Evolutionary conservation across 2,329 filamentous ascomycete species (phyloP).

Genomic region (Colletotrichum zoysiae): DNA sequence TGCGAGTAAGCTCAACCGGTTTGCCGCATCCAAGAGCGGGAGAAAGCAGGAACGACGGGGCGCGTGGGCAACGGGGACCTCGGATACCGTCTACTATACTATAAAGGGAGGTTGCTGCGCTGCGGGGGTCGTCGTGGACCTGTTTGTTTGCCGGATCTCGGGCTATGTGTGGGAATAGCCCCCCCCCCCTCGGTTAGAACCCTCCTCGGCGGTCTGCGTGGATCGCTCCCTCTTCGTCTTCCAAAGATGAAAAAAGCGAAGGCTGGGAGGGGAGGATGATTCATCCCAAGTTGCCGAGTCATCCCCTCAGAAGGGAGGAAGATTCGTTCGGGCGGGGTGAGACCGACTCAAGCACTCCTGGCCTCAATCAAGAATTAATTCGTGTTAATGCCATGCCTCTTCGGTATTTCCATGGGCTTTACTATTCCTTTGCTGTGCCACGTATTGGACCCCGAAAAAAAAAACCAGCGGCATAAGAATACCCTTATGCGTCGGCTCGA

Average conservation of each 20-base stretch:
- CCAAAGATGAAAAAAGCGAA: not conserved
- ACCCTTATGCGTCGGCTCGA: constrained; percentile 16
- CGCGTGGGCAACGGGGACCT: not conserved
- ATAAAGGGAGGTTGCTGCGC: not conserved
- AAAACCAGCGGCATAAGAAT: constrained; percentile 7
- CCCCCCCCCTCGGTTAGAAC: not conserved
- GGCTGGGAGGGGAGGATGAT: constrained; percentile 5
- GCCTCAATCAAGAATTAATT: constrained; percentile 18
- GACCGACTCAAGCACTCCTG: constrained; percentile 28
- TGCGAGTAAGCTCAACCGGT: constrained; percentile 12
- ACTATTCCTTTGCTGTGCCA: constrained; percentile 30
- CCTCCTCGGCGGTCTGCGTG: not conserved
- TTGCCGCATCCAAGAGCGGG: constrained; percentile 20
- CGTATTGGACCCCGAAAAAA: constrained; percentile 32
- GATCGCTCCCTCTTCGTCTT: constrained; percentile 4
- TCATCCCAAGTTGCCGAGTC: constrained; percentile 3
- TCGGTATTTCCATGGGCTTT: constrained; percentile 20
- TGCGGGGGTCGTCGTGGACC: not conserved
- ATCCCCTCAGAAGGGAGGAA: constrained; percentile 20
- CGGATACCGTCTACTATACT: not conserved
- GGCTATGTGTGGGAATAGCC: not conserved
- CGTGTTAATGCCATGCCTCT: constrained; percentile 5
- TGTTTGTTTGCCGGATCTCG: constrained; percentile 4
- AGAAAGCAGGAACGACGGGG: constrained; percentile 12
- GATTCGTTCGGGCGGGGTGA: constrained; percentile 1